Evolutionary conservation across 768 basidiomycete species (phyloP), one percentile per base, ranked within the genome.

Genomic region (Tricholoma bakamatsutake): DNA sequence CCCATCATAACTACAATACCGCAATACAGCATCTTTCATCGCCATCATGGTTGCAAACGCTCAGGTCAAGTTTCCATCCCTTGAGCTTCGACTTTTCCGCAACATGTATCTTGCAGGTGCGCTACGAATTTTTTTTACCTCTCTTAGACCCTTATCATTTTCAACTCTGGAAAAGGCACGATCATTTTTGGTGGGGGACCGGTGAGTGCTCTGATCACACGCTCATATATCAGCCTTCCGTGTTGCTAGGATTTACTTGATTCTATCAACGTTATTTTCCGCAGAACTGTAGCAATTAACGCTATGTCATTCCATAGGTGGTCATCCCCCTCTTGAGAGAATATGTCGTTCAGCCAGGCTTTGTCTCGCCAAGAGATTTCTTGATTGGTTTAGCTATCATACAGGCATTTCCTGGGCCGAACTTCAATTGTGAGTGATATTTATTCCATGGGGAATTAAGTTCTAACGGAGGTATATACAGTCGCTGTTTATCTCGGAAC

Each of bases 131-230:
- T 28, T 13, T 27, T 5, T 27, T 5, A 27, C 12, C 24, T 11
- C 27, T 8, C 15, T 15, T 28, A 6, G 12, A 24, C 21, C 3
- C 21, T 24, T 40, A 40, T n/a, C 9, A 17, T 17, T 28, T 4
- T 8, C 18, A 27, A 46, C 9, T 46, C 24, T 17, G 4, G 12
- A 13, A 6, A 28, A 46, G 79, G 79, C 8, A 73, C 73, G 9
- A 74, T 78, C 55, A 78, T 80, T 37, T 77, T 79, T 54, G 79
- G 76, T 28, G 81, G 81, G 12, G 81, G 81, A 35, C 81, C 81
- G 1, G 45, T 46, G 5, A 46, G 45, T 15, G 28, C 10, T 46
- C 45, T 15, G 5, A 5, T 43, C 10, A 10, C 4, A 43, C 18
- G 9, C 10, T 13, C 13, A 21, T 42, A 2, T 28, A 12, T 28